Percentiles rank a stretch among this genome's conserved stretches.
phyloP scores from a whole-genome alignment of 2,329 filamentous ascomycete genomes.

The Myriosclerotinia scirpicola region DNA sequence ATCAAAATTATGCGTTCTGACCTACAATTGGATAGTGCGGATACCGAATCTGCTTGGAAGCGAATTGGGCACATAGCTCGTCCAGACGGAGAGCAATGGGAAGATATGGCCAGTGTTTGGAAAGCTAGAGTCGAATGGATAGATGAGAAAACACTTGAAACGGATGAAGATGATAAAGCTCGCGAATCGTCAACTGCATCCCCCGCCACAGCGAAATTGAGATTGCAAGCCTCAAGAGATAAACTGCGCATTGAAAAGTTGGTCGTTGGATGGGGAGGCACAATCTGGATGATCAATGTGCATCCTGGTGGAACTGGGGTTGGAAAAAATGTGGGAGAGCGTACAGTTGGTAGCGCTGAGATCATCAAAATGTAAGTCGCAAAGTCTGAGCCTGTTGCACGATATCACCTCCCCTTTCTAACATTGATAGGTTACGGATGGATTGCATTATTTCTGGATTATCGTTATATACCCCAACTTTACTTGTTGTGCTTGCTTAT shows the following conservation, averaged over 20 bases:
- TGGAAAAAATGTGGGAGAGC: slow-evolving; percentile 67
- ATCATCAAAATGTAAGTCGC: slow-evolving; percentile 83
- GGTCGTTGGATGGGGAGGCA: slow-evolving; percentile 92
- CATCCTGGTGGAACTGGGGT: slow-evolving; percentile 69
- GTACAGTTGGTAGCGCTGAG: slow-evolving; percentile 76
- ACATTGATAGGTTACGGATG: slow-evolving; percentile 70
- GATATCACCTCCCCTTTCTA: slow-evolving; percentile 29
- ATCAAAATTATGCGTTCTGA: slow-evolving; percentile 98
- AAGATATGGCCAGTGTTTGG: slow-evolving; percentile 96
- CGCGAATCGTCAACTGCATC: slow-evolving; percentile 42
- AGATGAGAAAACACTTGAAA: slow-evolving; percentile 76
- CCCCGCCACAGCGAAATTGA: slow-evolving; percentile 49
- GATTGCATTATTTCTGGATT: slow-evolving; percentile 98
- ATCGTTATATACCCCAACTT: slow-evolving; percentile 89
- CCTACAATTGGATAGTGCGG: slow-evolving; percentile 71
- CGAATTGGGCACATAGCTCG: slow-evolving; percentile 89
- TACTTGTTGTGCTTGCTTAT: slow-evolving; percentile 90
- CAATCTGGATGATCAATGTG: slow-evolving; percentile 93
- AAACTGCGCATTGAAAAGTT: slow-evolving; percentile 68
- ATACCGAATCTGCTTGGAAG: slow-evolving; percentile 88
- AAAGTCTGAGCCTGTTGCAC: not conserved
- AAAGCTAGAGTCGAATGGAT: slow-evolving; percentile 92
- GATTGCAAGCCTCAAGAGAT: slow-evolving; percentile 50
- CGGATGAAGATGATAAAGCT: slow-evolving; percentile 58
- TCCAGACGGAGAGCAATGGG: slow-evolving; percentile 83